Conservation (phyloP, 176 grass and related monocot species). For the Avena insularis region DNA sequence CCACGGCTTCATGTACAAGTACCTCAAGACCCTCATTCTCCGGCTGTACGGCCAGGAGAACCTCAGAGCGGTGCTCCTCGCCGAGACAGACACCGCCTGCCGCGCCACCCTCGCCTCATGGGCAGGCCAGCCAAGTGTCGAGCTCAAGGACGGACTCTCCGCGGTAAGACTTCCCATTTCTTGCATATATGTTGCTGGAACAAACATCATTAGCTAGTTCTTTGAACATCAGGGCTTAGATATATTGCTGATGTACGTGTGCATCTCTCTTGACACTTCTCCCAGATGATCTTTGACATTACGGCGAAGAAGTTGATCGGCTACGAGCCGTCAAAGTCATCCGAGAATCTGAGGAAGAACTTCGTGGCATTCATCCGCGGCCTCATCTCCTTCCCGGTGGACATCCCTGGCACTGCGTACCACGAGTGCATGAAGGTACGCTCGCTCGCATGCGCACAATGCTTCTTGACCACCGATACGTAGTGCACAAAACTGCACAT, state of each 20-base stretch:
- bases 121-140: slow-evolving; percentile 40
- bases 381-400: slow-evolving; percentile 70
- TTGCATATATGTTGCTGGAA: background rate
- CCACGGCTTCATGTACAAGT: slow-evolving; percentile 88
- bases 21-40: slow-evolving; percentile 76
- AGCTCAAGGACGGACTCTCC: slow-evolving; percentile 69
- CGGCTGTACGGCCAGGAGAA: slow-evolving; percentile 74
- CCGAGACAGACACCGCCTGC: slow-evolving; percentile 51
- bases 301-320: slow-evolving; percentile 71
- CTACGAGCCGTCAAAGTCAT: slow-evolving; percentile 48
- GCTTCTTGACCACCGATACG: slow-evolving; percentile 22
- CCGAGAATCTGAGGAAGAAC: slow-evolving; percentile 59
- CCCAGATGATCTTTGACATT: slow-evolving; percentile 71
- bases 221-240: background rate
- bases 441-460: background rate
- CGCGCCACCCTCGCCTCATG: slow-evolving; percentile 43
- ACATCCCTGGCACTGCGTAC: slow-evolving; percentile 70
- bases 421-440: slow-evolving; percentile 69
- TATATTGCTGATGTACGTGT: background rate
- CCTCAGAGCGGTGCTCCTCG: slow-evolving; percentile 59
- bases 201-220: background rate
- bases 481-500: slow-evolving; percentile 49
- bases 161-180: slow-evolving; percentile 31
- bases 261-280: background rate
- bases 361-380: slow-evolving; percentile 67